phyloP scores from a whole-genome alignment of 2,329 filamentous ascomycete genomes.

The Didymella sp. region DNA sequence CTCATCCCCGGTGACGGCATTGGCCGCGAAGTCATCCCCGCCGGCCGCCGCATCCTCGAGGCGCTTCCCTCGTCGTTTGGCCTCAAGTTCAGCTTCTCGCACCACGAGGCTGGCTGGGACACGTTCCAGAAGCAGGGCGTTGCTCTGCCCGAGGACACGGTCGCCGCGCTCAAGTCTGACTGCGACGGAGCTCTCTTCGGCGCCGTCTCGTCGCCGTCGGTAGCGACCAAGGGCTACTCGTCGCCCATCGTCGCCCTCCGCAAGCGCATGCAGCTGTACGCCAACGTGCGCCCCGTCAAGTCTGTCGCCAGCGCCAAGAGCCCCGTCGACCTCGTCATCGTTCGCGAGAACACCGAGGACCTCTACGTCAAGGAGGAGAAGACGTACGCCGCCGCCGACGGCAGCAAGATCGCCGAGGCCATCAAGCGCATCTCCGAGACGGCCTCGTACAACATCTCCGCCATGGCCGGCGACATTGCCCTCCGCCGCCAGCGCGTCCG shows the following conservation, averaged over 20 bases:
- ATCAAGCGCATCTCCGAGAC: constrained; percentile 95
- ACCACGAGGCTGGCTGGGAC: constrained; percentile 92
- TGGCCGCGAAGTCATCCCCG: constrained; percentile 95
- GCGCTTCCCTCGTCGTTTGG: constrained; percentile 88
- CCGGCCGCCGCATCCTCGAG: constrained; percentile 89
- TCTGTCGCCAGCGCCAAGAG: constrained; percentile 68
- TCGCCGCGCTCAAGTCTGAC: constrained; percentile 85
- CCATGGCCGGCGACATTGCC: constrained; percentile 95
- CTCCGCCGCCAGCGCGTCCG: constrained; percentile 83
- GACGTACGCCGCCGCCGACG: constrained; percentile 75
- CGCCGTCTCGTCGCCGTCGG: constrained; percentile 88
- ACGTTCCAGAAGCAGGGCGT: constrained; percentile 89
- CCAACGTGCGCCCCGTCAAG: constrained; percentile 97
- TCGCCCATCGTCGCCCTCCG: constrained; percentile 95
- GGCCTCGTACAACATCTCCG: constrained; percentile 83
- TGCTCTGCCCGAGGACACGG: constrained; percentile 88
- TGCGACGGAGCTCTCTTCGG: constrained; percentile 97
- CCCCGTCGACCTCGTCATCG: constrained; percentile 95
- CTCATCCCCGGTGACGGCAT: constrained; percentile 98
- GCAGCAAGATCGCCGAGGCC: constrained; percentile 88
- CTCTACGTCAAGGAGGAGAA: constrained; percentile 97
- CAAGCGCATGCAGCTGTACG: constrained; percentile 93
- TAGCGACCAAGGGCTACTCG: constrained; percentile 91
- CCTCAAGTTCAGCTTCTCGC: constrained; percentile 91
- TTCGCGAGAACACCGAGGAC: constrained; percentile 98